These are phyloP conservation scores for Neofusicoccum sp. DNA, from an alignment of 2,329 filamentous ascomycete genomes.

Conservation along the genomic window DNA sequence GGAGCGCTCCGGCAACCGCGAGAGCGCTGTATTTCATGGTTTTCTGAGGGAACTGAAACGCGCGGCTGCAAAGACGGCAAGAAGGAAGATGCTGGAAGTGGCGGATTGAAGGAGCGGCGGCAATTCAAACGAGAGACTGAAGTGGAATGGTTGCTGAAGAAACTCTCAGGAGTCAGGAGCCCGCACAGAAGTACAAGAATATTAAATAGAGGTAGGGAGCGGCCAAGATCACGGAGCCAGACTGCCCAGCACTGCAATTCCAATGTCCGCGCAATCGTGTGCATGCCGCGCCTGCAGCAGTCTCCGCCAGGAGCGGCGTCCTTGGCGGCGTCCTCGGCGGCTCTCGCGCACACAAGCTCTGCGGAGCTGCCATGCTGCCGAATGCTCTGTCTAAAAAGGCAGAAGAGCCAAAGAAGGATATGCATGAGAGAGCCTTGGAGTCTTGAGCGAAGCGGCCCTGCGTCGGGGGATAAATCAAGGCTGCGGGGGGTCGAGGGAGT, in stretches of 20 bases:
- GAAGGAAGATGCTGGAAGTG: not conserved
- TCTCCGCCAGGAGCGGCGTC: constrained; percentile 7
- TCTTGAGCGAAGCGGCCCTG: not conserved
- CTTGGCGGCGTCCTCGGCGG: constrained; percentile 7
- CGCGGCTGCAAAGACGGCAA: constrained; percentile 21
- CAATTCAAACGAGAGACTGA: constrained; percentile 11
- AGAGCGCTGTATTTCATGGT: constrained; percentile 55
- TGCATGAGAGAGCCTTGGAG: no score
- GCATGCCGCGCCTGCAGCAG: constrained; percentile 6
- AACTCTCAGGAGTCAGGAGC: not conserved
- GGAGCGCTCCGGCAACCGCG: constrained; percentile 53
- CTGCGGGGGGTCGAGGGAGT: not conserved
- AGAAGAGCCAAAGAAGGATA: no score
- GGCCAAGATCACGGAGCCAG: not conserved
- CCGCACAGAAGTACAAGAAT: not conserved
- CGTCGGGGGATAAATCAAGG: not conserved
- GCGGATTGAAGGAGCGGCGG: not conserved
- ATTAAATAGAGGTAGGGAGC: not conserved
- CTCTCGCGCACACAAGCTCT: not conserved
- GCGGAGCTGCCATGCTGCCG: not conserved
- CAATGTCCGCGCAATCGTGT: not conserved
- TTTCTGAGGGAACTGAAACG: no score
- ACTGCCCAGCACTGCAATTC: constrained; percentile 1
- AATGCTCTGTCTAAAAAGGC: no score
- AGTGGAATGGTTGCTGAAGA: not conserved